A percentile compares a stretch with the other conserved stretches of the same genome.
Evolutionary conservation across 306 rosid species (phyloP).

Genomic region (Quercus ilex): DNA sequence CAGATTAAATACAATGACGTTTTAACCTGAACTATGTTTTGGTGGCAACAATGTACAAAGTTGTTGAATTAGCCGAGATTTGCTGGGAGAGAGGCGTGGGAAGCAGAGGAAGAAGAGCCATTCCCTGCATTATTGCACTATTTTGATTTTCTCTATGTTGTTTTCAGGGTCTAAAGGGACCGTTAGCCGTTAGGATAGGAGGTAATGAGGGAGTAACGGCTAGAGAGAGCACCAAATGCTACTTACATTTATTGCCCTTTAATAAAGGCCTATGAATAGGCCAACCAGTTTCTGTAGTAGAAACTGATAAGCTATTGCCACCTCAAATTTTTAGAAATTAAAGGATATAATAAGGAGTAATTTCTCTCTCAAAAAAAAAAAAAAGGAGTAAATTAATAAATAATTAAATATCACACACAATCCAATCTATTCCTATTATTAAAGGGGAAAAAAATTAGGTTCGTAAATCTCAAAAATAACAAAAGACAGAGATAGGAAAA

Average conservation of each 20-base stretch:
- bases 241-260: background rate
- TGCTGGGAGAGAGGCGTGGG: background rate
- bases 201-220: conserved; percentile 21
- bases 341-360: too few relatives aligned
- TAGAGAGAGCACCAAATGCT: background rate
- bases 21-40: background rate
- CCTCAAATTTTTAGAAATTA: too few relatives aligned
- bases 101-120: background rate
- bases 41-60: background rate
- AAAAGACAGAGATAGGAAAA: too few relatives aligned
- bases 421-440: too few relatives aligned
- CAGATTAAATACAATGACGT: background rate
- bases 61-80: background rate
- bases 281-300: conserved; percentile 14
- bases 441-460: too few relatives aligned
- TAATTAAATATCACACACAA: too few relatives aligned
- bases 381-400: too few relatives aligned
- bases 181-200: conserved; percentile 20
- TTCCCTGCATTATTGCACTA: background rate
- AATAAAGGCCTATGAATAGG: background rate
- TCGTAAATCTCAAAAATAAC: too few relatives aligned
- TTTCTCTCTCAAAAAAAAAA: too few relatives aligned
- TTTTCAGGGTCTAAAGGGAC: conserved; percentile 1
- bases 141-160: background rate
- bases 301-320: too few relatives aligned